phyloP scores from a whole-genome alignment of 2,329 filamentous ascomycete genomes.

The Fusarium illudens region DNA sequence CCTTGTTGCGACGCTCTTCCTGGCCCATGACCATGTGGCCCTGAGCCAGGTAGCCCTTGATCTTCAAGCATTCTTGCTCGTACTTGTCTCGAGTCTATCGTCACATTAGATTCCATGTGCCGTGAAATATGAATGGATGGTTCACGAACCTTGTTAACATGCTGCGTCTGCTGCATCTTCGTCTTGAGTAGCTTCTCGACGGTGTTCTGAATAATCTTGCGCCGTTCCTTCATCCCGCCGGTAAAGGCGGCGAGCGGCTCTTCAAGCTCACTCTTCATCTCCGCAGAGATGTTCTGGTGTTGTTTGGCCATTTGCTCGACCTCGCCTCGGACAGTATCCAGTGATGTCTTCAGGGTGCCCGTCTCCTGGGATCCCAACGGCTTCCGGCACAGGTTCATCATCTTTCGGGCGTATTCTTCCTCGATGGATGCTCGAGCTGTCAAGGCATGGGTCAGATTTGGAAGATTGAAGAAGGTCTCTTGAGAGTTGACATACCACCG shows the following conservation, averaged over 20 bases:
- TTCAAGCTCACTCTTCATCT: slow-evolving; percentile 97
- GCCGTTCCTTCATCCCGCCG: slow-evolving; percentile 93
- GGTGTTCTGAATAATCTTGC: slow-evolving; percentile 94
- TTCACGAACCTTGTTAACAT: slow-evolving; percentile 83
- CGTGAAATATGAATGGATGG: rapidly evolving
- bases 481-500: slow-evolving; percentile 62
- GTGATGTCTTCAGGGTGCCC: slow-evolving; percentile 81
- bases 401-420: slow-evolving; percentile 93
- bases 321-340: slow-evolving; percentile 89
- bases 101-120: slow-evolving; percentile 5
- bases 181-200: slow-evolving; percentile 94
- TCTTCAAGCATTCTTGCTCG: slow-evolving; percentile 97
- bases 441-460: neutral
- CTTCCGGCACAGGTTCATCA: slow-evolving; percentile 86
- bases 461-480: neutral
- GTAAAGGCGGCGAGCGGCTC: slow-evolving; percentile 92
- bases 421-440: slow-evolving; percentile 89
- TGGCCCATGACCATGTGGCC: slow-evolving; percentile 99
- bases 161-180: slow-evolving; percentile 89
- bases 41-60: slow-evolving; percentile 97
- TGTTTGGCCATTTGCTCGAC: slow-evolving; percentile 94
- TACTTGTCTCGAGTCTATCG: slow-evolving; percentile 85
- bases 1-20: slow-evolving; percentile 98
- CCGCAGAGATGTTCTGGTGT: slow-evolving; percentile 85
- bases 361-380: slow-evolving; percentile 87